These are phyloP conservation scores for Lachnellula cervina DNA, from an alignment of 2,329 filamentous ascomycete species.

Conservation along the genomic window DNA sequence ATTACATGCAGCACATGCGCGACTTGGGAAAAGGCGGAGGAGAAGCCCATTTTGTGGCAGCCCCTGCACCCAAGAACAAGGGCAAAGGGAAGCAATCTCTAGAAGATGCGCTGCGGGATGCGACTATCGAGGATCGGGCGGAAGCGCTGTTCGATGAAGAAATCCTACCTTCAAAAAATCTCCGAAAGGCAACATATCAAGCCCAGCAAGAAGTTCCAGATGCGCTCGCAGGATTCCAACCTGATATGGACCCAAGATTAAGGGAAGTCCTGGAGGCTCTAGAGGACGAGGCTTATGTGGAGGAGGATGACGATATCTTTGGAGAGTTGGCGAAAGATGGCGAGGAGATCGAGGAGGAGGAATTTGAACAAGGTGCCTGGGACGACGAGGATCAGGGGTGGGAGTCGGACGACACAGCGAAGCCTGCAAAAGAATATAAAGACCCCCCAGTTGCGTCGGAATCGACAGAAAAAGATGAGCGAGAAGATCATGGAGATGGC, in stretches of 20 bases:
- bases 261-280: conserved; percentile 88
- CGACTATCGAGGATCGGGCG: conserved; percentile 51
- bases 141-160: conserved; percentile 64
- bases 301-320: conserved; percentile 79
- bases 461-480: conserved; percentile 44
- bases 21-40: conserved; percentile 69
- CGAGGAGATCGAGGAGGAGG: conserved; percentile 69
- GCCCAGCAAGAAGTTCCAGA: conserved; percentile 92
- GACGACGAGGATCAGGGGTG: conserved; percentile 72
- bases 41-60: conserved; percentile 78
- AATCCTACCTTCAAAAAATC: conserved; percentile 73
- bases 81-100: conserved; percentile 72
- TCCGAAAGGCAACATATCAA: conserved; percentile 75
- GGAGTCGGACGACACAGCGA: conserved; percentile 92
- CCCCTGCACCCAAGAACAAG: conserved; percentile 55
- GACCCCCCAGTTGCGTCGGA: conserved; percentile 34
- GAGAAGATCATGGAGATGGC: conserved; percentile 62
- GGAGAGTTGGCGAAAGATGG: conserved; percentile 63
- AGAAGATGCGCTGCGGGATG: conserved; percentile 72
- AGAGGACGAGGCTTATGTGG: conserved; percentile 93
- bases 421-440: conserved; percentile 56
- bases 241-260: conserved; percentile 92
- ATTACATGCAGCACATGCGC: conserved; percentile 98
- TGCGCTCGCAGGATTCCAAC: conserved; percentile 86
- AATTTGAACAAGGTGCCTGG: conserved; percentile 66